Evolutionary conservation across 768 basidiomycete species (phyloP), one percentile per base, ranked within the genome.

Genomic region (Amanita rubescens): DNA sequence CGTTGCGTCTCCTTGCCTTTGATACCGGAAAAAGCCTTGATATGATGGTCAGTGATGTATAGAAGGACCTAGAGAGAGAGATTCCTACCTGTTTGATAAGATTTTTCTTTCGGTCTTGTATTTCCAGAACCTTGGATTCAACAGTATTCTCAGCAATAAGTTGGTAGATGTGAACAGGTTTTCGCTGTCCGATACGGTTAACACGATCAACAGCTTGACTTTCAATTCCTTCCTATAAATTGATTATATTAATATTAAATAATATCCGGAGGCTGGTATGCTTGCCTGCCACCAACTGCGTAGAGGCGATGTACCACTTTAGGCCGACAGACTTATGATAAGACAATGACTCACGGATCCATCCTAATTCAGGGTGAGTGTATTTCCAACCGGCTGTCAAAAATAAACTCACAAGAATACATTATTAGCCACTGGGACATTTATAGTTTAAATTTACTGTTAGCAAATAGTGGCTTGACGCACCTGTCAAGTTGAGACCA

Each of bases 81-180:
- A 37, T 3, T 55, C 61, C 15, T 58, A 87, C 90, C 70, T 91
- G 81, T 61, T 87, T 75, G 53, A 94, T 82, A 38, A 94, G 66
- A 30, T 69, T 71, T 69, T 91, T 92, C 71, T 94, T 94, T 62
- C 78, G 78, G 55, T 89, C 87, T 65, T 94, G 92, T 55, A 94
- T 94, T 22, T 89, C 90, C 41, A 94, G 74, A 39, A 84, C 91
- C 67, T 89, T 92, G 11, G 87, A 78, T 67, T 94, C 92, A 1
- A 94, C 84, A 0, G 92, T 94, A 60, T 92, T 77, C 60, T 93
- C 91, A 0, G 92, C 90, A 51, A 94, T 91, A 45, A 94, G 70
- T 60, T 94, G 92, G 62, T 92, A 94, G 17, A 94, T 90, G 58
- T 87, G 84, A 30, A 94, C 90, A 1, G 78, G 72, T 64, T 85